Conservation (phyloP, 805 yeast species). For the Candida michaelii region DNA sequence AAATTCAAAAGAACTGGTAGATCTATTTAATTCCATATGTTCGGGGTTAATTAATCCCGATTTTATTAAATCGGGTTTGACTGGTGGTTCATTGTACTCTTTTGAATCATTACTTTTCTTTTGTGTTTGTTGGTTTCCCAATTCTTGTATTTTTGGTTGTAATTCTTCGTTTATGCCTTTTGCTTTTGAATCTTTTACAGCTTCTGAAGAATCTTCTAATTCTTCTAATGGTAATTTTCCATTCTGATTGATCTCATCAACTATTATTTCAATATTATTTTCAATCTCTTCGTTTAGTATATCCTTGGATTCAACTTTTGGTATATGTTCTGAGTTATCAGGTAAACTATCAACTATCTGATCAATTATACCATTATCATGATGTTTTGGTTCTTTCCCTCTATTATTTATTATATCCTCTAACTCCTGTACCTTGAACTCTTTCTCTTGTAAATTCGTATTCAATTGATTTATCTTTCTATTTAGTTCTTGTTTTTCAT, state of each 20-base stretch:
- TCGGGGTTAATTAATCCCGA: background rate
- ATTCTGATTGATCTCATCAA: background rate
- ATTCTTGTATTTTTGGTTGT: background rate
- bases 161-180: background rate
- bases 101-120: background rate
- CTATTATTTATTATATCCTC: background rate
- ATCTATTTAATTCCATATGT: background rate
- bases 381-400: background rate
- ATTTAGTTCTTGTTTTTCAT: slow-evolving; percentile 11
- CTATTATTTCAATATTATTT: background rate
- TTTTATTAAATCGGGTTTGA: background rate
- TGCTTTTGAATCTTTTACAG: no score
- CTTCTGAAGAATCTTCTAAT: slow-evolving; percentile 2
- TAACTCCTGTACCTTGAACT: slow-evolving; percentile 2
- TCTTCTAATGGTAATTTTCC: slow-evolving; percentile 5
- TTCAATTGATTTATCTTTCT: slow-evolving; percentile 6
- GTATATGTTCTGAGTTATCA: background rate
- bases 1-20: background rate
- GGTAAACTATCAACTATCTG: background rate
- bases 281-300: background rate
- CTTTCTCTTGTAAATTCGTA: slow-evolving; percentile 5
- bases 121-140: background rate
- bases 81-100: background rate
- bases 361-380: background rate
- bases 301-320: background rate